Percentiles rank a stretch among this genome's conserved stretches.
Evolutionary conservation across 2,329 filamentous ascomycete species (phyloP).

Genomic region (Zymoseptoria passerinii): DNA sequence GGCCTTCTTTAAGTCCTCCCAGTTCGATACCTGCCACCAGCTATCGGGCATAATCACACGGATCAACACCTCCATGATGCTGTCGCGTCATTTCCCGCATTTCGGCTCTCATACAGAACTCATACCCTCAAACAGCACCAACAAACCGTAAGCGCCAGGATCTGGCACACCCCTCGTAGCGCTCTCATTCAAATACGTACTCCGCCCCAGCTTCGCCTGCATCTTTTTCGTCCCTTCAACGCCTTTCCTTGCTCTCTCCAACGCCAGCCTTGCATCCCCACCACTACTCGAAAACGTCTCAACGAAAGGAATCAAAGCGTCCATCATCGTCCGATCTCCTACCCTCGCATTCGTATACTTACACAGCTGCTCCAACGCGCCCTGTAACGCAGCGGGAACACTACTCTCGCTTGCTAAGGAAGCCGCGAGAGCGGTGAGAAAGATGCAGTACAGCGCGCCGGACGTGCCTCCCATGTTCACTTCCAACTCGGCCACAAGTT

Average conservation of each 20-base stretch:
- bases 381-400: slow-evolving; percentile 20
- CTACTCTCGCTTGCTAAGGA: slow-evolving; percentile 18
- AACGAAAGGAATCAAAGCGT: slow-evolving; percentile 30
- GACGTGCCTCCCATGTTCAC: slow-evolving; percentile 31
- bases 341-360: slow-evolving; percentile 29
- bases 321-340: slow-evolving; percentile 32
- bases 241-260: slow-evolving; percentile 22
- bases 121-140: slow-evolving; percentile 30
- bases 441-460: slow-evolving; percentile 31
- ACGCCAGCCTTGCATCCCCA: slow-evolving; percentile 19
- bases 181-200: slow-evolving; percentile 30
- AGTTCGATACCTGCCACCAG: too few species aligned
- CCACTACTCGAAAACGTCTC: slow-evolving; percentile 18
- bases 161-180: slow-evolving; percentile 31
- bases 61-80: neutral
- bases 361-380: slow-evolving; percentile 24
- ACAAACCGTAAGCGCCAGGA: slow-evolving; percentile 31
- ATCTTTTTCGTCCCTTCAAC: slow-evolving; percentile 30
- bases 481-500: slow-evolving; percentile 28
- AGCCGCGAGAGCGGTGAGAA: slow-evolving; percentile 26
- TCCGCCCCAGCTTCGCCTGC: slow-evolving; percentile 29
- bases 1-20: too few species aligned
- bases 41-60: neutral
- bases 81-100: neutral
- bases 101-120: neutral